These are phyloP conservation scores for Trifolium pratense DNA, from an alignment of 306 rosid genomes.

Conservation along the genomic window DNA sequence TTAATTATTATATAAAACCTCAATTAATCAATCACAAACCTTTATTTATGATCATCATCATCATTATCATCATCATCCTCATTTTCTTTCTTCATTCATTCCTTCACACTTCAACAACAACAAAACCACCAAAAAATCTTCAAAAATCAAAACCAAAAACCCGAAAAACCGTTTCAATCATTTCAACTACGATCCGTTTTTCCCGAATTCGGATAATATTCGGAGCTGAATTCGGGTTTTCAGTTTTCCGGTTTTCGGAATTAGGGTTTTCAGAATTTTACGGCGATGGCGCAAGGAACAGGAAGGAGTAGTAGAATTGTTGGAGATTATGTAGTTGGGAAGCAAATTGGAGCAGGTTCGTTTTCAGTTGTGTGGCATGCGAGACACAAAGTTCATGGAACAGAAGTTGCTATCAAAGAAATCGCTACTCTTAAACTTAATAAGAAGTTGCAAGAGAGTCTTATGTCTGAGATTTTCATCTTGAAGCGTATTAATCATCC, in stretches of 20 bases:
- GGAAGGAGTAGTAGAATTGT: constrained; percentile 71
- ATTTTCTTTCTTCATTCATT: neutral
- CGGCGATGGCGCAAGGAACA: constrained; percentile 68
- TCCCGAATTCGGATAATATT: constrained; percentile 9
- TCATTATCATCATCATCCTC: neutral
- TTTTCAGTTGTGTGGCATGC: constrained; percentile 98
- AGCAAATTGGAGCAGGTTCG: constrained; percentile 93
- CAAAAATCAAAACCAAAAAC: neutral
- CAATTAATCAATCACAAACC: neutral
- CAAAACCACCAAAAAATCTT: neutral
- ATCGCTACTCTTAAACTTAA: constrained; percentile 77
- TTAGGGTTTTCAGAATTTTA: constrained; percentile 53
- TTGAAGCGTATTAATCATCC: constrained; percentile 85
- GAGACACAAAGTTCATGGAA: constrained; percentile 83
- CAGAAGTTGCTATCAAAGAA: constrained; percentile 98
- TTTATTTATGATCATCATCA: neutral
- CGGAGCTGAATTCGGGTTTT: constrained; percentile 32
- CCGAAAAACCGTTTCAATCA: neutral
- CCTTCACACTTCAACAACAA: neutral
- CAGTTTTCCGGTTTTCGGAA: neutral
- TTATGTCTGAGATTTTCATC: constrained; percentile 90
- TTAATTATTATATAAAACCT: neutral
- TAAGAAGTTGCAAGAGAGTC: constrained; percentile 88
- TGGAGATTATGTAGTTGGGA: constrained; percentile 80
- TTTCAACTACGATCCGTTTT: constrained; percentile 34